A percentile compares a stretch with the other conserved stretches of the same genome.
Evolutionary conservation across 768 basidiomycete species (phyloP).

Genomic region (Hortiboletus campestris): DNA sequence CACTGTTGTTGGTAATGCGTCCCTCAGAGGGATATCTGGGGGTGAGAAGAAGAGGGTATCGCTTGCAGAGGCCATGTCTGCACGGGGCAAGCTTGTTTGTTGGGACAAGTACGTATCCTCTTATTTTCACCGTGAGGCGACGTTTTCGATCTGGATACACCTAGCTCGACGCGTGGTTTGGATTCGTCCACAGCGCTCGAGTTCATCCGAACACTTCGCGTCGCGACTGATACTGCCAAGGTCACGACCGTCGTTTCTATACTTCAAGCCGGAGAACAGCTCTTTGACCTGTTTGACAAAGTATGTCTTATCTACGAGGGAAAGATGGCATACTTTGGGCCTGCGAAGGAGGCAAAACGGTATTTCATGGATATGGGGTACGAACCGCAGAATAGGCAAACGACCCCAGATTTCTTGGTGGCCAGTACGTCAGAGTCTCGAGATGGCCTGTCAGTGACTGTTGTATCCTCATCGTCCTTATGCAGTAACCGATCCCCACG

Average conservation of each 20-base stretch:
- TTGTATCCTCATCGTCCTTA: not conserved
- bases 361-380: constrained; percentile 33
- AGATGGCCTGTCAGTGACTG: constrained; percentile 15
- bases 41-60: constrained; percentile 82
- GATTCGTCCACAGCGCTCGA: constrained; percentile 73
- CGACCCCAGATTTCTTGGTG: constrained; percentile 60
- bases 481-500: constrained; percentile 56
- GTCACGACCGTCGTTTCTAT: constrained; percentile 72
- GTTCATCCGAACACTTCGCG: constrained; percentile 64
- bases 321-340: constrained; percentile 9
- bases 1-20: constrained; percentile 79
- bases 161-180: constrained; percentile 63
- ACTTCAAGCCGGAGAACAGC: constrained; percentile 76
- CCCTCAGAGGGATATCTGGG: constrained; percentile 70
- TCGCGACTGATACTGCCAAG: constrained; percentile 56
- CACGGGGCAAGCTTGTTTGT: constrained; percentile 56
- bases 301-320: constrained; percentile 9
- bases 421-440: constrained; percentile 37
- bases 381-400: constrained; percentile 53
- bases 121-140: not conserved
- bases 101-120: constrained; percentile 69
- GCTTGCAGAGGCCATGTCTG: constrained; percentile 69
- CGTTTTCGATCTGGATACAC: not conserved
- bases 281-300: constrained; percentile 64
- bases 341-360: not conserved